Conservation (phyloP, 495 filamentous ascomycete species). For the Penicillium waksmanii region DNA sequence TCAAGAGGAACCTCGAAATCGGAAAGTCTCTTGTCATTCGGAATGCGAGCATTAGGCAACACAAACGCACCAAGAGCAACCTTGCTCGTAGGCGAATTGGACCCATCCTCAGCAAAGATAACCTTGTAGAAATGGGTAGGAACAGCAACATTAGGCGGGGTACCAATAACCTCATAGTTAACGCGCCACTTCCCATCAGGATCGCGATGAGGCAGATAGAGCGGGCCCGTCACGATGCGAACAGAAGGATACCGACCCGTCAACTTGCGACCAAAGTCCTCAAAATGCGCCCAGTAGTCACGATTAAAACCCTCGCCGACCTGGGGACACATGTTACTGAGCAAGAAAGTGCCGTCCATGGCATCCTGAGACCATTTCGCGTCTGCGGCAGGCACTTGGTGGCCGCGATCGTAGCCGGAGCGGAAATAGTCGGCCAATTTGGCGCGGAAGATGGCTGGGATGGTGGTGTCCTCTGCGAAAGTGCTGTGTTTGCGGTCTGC, state of each 20-base stretch:
- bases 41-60: constrained; percentile 87
- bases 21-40: constrained; percentile 78
- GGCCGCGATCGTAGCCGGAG: constrained; percentile 75
- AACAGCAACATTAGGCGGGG: constrained; percentile 91
- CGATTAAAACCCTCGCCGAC: constrained; percentile 97
- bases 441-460: constrained; percentile 87
- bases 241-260: constrained; percentile 83
- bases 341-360: constrained; percentile 90
- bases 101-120: constrained; percentile 88
- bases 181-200: constrained; percentile 94
- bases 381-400: constrained; percentile 93
- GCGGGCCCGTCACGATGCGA: constrained; percentile 87
- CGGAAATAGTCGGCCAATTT: constrained; percentile 91
- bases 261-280: constrained; percentile 90
- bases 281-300: constrained; percentile 98
- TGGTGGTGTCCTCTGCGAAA: constrained; percentile 78
- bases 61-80: constrained; percentile 95
- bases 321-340: constrained; percentile 97
- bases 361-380: constrained; percentile 93
- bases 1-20: constrained; percentile 96
- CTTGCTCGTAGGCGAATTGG: constrained; percentile 57
- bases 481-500: constrained; percentile 82
- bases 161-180: constrained; percentile 94
- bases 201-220: constrained; percentile 85
- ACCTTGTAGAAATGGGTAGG: constrained; percentile 99